These are phyloP conservation scores for Madurella mycetomatis DNA, from an alignment of 2,329 filamentous ascomycete species.

Conservation along the genomic window DNA sequence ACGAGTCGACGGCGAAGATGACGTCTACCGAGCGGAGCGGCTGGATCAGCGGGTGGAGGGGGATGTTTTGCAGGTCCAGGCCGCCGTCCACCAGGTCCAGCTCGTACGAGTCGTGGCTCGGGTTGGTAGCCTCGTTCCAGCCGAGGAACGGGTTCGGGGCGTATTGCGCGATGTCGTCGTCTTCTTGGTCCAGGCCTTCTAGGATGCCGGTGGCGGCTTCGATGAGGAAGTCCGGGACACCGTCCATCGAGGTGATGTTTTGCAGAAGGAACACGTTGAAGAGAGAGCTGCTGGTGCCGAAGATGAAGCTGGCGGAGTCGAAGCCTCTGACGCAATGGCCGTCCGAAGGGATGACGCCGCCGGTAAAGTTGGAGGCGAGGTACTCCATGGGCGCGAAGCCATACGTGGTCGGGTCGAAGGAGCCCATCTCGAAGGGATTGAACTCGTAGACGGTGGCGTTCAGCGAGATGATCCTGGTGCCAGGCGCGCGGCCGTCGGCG, in stretches of 20 bases:
- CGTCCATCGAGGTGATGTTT: conserved; percentile 45
- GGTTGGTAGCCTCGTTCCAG: conserved; percentile 43
- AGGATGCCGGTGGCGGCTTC: conserved; percentile 51
- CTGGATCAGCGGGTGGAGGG: conserved; percentile 49
- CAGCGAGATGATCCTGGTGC: conserved; percentile 39
- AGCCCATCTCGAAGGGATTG: conserved; percentile 62
- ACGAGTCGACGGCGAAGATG: conserved; percentile 61
- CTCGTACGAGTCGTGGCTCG: conserved; percentile 32
- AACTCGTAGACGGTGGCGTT: conserved; percentile 64
- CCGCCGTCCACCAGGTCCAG: conserved; percentile 50
- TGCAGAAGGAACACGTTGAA: conserved; percentile 75
- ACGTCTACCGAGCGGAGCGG: conserved; percentile 53
- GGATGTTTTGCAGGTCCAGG: conserved; percentile 46
- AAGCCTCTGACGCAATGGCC: conserved; percentile 70
- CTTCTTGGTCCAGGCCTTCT: conserved; percentile 46
- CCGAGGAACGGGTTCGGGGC: conserved; percentile 56
- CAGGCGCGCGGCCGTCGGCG: conserved; percentile 44
- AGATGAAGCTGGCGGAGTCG: conserved; percentile 76
- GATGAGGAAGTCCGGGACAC: conserved; percentile 47
- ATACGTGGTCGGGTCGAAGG: conserved; percentile 54
- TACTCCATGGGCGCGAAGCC: conserved; percentile 59
- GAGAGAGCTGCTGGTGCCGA: conserved; percentile 79
- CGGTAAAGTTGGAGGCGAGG: conserved; percentile 54
- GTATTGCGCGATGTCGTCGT: conserved; percentile 50
- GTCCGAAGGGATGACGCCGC: conserved; percentile 49